A percentile compares a stretch with the other conserved stretches of the same genome.
Conservation (phyloP, 2,329 filamentous ascomycete genomes). For the Ilyonectria sp. region DNA sequence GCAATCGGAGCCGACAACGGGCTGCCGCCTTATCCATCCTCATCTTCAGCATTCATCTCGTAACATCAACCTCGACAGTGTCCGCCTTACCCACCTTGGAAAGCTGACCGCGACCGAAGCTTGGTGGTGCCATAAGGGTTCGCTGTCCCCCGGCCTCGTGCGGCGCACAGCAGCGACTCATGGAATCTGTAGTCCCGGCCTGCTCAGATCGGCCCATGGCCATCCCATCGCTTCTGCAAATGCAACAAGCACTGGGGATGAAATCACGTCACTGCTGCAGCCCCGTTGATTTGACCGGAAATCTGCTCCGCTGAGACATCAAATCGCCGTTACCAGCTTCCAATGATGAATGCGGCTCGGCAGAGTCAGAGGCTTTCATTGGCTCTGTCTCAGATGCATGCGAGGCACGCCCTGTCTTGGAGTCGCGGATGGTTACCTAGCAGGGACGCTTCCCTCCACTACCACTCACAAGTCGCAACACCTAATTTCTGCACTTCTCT, state of each 20-base stretch:
- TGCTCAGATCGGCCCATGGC: conserved; percentile 24
- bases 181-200: conserved; percentile 12
- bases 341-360: conserved; percentile 22
- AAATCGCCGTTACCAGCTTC: background rate
- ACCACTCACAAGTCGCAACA: conserved; percentile 13
- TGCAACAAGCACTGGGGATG: background rate
- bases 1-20: conserved; percentile 45
- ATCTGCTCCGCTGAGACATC: conserved; percentile 1
- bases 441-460: conserved; percentile 10
- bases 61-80: conserved; percentile 38
- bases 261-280: background rate
- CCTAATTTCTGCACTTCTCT: background rate
- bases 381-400: conserved; percentile 12
- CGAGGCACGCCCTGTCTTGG: conserved; percentile 2
- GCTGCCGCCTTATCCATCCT: conserved; percentile 10
- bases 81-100: conserved; percentile 17
- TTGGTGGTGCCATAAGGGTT: conserved; percentile 14
- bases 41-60: conserved; percentile 33
- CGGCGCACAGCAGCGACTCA: background rate
- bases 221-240: background rate
- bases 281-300: too few species aligned
- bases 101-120: conserved; percentile 11
- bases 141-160: conserved; percentile 12
- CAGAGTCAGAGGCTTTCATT: conserved; percentile 11
- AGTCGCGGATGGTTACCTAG: conserved; percentile 14